Evolutionary conservation across 2,329 filamentous ascomycete species (phyloP).

Genomic region (Arachnomyces sp.): DNA sequence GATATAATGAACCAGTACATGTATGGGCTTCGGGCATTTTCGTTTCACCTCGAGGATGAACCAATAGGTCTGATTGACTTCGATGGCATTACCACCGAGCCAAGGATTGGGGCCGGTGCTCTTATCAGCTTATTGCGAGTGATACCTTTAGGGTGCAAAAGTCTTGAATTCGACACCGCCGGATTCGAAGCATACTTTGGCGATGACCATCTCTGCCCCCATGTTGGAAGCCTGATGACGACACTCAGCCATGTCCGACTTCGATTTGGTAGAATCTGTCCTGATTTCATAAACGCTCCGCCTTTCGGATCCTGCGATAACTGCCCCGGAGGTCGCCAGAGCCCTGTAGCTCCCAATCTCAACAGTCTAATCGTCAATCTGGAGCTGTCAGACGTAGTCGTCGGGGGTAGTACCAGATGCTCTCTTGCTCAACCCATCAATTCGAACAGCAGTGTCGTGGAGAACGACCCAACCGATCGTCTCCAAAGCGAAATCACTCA

Average conservation of each 20-base stretch:
- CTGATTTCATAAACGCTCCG: slow-evolving; percentile 3
- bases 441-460: too few species aligned
- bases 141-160: slow-evolving; percentile 5
- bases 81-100: background rate
- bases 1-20: slow-evolving; percentile 4
- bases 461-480: background rate
- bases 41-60: slow-evolving; percentile 3
- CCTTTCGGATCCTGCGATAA: background rate
- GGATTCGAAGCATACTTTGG: slow-evolving; percentile 7
- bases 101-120: background rate
- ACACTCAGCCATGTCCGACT: slow-evolving; percentile 7
- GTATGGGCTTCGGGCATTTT: slow-evolving; percentile 1
- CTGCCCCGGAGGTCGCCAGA: background rate
- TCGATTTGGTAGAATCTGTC: slow-evolving; percentile 5
- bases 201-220: slow-evolving; percentile 7
- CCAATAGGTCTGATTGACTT: background rate
- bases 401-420: too few species aligned
- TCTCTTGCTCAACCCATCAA: too few species aligned
- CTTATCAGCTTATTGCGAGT: slow-evolving; percentile 4
- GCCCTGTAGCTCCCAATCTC: slow-evolving; percentile 3
- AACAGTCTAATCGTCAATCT: slow-evolving; percentile 10
- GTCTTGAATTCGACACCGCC: slow-evolving; percentile 11
- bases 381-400: background rate
- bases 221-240: slow-evolving; percentile 5
- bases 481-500: slow-evolving; percentile 5